phyloP scores from a whole-genome alignment of 2,329 filamentous ascomycete species.

The Podosphaera xanthii region DNA sequence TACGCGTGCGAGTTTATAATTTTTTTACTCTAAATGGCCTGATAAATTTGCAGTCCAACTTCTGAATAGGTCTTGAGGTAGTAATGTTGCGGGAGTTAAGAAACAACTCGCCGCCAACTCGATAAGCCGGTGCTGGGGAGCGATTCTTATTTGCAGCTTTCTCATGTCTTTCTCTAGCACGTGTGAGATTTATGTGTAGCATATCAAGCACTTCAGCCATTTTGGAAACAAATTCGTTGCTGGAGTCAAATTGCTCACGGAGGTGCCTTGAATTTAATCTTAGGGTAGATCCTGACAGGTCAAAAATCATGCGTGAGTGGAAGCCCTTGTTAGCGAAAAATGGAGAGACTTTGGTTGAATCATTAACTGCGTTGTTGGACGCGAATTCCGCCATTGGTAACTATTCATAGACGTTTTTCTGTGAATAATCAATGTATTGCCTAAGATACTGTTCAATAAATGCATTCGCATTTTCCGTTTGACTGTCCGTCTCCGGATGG shows the following conservation, averaged over 20 bases:
- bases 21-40: neutral
- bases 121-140: neutral
- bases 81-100: slow-evolving; percentile 1
- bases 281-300: neutral
- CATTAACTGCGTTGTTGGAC: slow-evolving; percentile 4
- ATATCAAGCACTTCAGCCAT: neutral
- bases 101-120: neutral
- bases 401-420: slow-evolving; percentile 5
- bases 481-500: slow-evolving; percentile 6
- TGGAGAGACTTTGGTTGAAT: neutral
- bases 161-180: too few relatives aligned
- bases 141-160: too few relatives aligned
- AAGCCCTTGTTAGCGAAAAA: slow-evolving; percentile 5
- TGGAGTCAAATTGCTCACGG: neutral
- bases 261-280: neutral
- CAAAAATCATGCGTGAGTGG: slow-evolving; percentile 2
- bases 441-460: neutral
- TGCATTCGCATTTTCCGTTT: slow-evolving; percentile 5
- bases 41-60: neutral
- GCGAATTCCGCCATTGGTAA: slow-evolving; percentile 6
- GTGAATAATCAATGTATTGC: slow-evolving; percentile 4
- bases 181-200: neutral
- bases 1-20: neutral
- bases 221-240: neutral
- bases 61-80: neutral